Evolutionary conservation across 371 early-diverging fungal species (phyloP).

Genomic region (Cladochytrium tenue): DNA sequence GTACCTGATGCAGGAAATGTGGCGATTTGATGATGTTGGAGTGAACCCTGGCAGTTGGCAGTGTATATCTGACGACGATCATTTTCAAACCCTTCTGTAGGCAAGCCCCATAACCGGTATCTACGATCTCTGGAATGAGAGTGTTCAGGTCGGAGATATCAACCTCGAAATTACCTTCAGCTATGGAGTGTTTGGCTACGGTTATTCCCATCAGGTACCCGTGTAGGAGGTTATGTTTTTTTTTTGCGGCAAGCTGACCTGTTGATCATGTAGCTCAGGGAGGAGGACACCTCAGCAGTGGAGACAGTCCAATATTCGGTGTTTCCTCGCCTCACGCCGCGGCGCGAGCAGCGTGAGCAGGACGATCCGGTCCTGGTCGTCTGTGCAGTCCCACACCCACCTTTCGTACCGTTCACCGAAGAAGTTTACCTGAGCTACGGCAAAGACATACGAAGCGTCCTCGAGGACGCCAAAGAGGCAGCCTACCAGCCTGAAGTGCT

Average conservation of each 20-base stretch:
- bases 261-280: no score
- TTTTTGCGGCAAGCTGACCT: no score
- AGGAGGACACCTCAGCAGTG: conserved; percentile 28
- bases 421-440: conserved; percentile 37
- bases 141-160: conserved; percentile 36
- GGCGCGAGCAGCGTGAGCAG: conserved; percentile 20
- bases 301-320: conserved; percentile 38
- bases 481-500: conserved; percentile 21
- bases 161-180: conserved; percentile 42
- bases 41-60: background rate
- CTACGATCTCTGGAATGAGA: conserved; percentile 36
- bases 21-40: no score
- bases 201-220: conserved; percentile 33
- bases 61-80: background rate
- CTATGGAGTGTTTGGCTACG: conserved; percentile 46
- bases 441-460: conserved; percentile 19
- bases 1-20: conserved; percentile 10
- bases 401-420: conserved; percentile 30
- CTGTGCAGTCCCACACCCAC: conserved; percentile 39
- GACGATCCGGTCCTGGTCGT: conserved; percentile 30
- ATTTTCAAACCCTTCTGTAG: background rate
- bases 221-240: background rate
- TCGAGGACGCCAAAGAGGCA: conserved; percentile 22
- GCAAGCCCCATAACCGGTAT: conserved; percentile 35
- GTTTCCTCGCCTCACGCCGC: conserved; percentile 37